Conservation (phyloP, 1,139 yeast genomes). For the Meyerozyma sp. region DNA sequence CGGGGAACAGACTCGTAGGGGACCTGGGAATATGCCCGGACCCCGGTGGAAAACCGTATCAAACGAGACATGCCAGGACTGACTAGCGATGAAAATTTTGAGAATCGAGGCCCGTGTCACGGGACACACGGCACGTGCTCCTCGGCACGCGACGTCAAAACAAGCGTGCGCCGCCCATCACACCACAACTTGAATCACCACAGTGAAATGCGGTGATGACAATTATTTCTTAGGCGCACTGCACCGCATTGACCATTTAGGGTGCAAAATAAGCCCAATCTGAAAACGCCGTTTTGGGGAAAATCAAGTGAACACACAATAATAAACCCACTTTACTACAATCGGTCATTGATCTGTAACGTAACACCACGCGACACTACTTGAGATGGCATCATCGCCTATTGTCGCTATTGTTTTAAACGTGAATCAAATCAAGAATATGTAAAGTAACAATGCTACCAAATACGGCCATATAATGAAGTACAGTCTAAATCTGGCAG, state of each 20-base stretch:
- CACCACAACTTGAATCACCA: too few species aligned
- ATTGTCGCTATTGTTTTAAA: background rate
- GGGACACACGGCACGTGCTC: background rate
- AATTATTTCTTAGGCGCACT: too few species aligned
- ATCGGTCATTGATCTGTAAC: too few species aligned
- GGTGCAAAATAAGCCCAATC: too few species aligned
- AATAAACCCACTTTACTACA: too few species aligned
- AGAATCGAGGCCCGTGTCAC: background rate
- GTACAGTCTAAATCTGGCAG: background rate
- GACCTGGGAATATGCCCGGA: constrained; percentile 7
- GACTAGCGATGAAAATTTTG: background rate
- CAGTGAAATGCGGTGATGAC: too few species aligned
- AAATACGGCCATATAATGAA: background rate
- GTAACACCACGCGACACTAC: too few species aligned
- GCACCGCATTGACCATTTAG: too few species aligned
- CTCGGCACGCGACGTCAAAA: background rate
- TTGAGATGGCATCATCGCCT: background rate
- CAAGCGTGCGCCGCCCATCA: background rate
- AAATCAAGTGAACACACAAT: too few species aligned
- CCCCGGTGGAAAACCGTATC: background rate
- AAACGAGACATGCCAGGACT: background rate
- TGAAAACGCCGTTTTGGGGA: too few species aligned
- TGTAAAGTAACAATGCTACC: background rate
- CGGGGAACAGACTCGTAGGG: constrained; percentile 33
- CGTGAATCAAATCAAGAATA: background rate